Evolutionary conservation across 352 stramenopile genomes (phyloP).

Genomic region (Globisporangium cederbergense): DNA sequence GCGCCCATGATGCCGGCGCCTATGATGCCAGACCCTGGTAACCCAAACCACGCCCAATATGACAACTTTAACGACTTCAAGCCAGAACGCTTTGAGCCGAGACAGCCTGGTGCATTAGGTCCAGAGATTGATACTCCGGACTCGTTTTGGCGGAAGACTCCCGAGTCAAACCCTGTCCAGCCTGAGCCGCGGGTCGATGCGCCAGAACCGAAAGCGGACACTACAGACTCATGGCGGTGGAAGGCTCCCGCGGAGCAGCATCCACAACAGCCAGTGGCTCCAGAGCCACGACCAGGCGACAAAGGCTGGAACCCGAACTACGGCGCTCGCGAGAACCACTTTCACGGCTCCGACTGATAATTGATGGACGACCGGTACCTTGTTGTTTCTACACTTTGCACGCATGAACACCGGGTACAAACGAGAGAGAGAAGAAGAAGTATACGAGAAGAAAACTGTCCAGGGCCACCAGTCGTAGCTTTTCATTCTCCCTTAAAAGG

Average conservation of each 20-base stretch:
- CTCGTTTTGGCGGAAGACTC: background rate
- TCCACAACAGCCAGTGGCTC: background rate
- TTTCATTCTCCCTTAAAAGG: too few species aligned
- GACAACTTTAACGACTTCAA: background rate
- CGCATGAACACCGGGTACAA: background rate
- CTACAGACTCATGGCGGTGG: background rate
- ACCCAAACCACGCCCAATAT: background rate
- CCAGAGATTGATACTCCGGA: background rate
- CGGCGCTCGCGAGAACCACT: background rate
- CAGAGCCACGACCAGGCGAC: too few species aligned
- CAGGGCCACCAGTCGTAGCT: too few species aligned
- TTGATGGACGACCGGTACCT: background rate
- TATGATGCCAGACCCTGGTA: background rate
- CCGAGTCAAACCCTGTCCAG: background rate
- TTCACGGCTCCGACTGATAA: background rate
- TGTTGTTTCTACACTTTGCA: background rate
- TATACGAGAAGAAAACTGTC: background rate
- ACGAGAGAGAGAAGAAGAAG: background rate
- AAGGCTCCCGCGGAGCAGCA: background rate
- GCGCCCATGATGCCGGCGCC: background rate
- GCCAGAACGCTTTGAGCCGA: background rate
- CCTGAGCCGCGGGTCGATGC: background rate
- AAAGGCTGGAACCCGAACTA: background rate
- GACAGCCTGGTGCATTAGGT: background rate
- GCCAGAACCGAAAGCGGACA: background rate